Base-by-base conservation (phyloP, 2,329 filamentous ascomycete species). In the Aureobasidium subglaciale region DNA sequence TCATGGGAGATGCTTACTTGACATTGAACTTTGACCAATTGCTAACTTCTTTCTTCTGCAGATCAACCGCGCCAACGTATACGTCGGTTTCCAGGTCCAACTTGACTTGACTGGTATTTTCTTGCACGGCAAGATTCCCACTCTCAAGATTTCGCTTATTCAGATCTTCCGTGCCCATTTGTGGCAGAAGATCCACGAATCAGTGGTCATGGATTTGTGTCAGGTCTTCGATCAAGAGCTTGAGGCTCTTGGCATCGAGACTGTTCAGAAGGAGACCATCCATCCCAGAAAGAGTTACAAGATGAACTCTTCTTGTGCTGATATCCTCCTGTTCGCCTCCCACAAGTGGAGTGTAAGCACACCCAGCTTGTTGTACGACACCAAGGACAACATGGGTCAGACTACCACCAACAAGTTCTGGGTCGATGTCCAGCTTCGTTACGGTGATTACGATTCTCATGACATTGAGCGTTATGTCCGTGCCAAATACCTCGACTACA, bases 111-210 rank as follows among this genome's bases (percentile, higher is more conserved):
- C 95, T 1, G 93, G 93, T 69, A 99, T 99, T 59, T 99, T 99
- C 83, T 79, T 99, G 68, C 95, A 99, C 76, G 93, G 93, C 65
- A 99, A 99, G 74, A 99, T 99, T 56, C 95, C 93, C 0, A 99
- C 93, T 0, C 74, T 99, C 40, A 99, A 99, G 75, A 99, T 99
- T 60, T 96, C 91, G 0, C 77, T 99, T 54, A 99, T 99, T 59
- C 93, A 99, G 69, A 99, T 99, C 64, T 99, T 99, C 88, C 86
- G 93, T 69, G 93, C 95, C 52, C 93, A 99, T 82, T 85, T 99
- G 78, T 99, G 93, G 93, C 93, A 99, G 71, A 99, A 99, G 79
- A 97, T 99, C 43, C 95, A 99, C 35, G 93, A 99, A 72, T 95
- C 88, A 1, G 91, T 97, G 0, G 92, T 96, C 30, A 99, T 99